phyloP scores from a whole-genome alignment of 495 filamentous ascomycete genomes.

The Aspergillus ostianus region DNA sequence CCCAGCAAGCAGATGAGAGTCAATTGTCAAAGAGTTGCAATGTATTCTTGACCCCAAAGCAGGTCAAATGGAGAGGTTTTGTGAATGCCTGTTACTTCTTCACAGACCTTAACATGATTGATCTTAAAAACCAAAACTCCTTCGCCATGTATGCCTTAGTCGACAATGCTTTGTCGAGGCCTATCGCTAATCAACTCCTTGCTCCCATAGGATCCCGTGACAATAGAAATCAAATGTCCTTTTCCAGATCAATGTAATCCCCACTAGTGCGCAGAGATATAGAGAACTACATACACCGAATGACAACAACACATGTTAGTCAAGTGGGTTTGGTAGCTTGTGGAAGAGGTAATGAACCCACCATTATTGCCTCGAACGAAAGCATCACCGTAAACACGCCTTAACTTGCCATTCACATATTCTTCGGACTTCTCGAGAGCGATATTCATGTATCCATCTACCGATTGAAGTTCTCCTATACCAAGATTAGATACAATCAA shows the following conservation, averaged over 20 bases:
- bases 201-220: neutral
- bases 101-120: neutral
- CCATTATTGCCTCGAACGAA: slow-evolving; percentile 97
- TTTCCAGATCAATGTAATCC: too few species aligned
- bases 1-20: too few species aligned
- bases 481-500: slow-evolving; percentile 11
- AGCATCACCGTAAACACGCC: slow-evolving; percentile 85
- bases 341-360: slow-evolving; percentile 31
- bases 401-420: slow-evolving; percentile 77
- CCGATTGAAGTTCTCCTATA: slow-evolving; percentile 86
- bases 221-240: neutral
- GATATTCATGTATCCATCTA: slow-evolving; percentile 99
- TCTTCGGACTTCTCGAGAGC: slow-evolving; percentile 93
- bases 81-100: neutral
- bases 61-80: neutral
- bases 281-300: slow-evolving; percentile 33
- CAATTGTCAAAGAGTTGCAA: too few species aligned
- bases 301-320: neutral
- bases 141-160: neutral
- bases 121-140: neutral
- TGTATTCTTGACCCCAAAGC: neutral
- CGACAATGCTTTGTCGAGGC: neutral
- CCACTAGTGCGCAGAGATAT: slow-evolving; percentile 40
- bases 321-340: neutral
- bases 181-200: neutral